phyloP scores from a whole-genome alignment of 2,329 filamentous ascomycete species.

The Nigrospora sphaerica region DNA sequence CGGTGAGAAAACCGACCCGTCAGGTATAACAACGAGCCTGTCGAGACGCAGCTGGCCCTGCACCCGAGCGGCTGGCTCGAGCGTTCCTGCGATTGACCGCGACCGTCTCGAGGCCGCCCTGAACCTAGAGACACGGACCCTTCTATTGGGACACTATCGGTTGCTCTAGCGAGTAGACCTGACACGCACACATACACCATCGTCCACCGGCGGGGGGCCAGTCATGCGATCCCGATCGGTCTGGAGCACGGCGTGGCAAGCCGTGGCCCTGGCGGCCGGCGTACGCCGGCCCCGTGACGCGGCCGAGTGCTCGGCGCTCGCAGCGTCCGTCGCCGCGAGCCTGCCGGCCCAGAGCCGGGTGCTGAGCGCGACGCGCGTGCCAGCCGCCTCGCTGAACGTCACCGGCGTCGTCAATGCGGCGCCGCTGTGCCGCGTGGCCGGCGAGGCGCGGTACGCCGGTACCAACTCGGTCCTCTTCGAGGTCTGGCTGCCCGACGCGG shows the following conservation, averaged over 20 bases:
- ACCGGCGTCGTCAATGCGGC: conserved; percentile 4
- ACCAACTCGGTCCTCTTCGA: conserved; percentile 16
- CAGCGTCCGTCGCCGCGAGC: conserved; percentile 3
- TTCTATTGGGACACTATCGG: no score
- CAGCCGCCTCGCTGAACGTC: conserved; percentile 3
- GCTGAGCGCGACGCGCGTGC: conserved; percentile 7
- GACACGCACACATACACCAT: no score
- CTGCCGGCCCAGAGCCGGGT: background rate
- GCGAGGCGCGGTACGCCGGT: conserved; percentile 7
- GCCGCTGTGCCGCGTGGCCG: conserved; percentile 12
- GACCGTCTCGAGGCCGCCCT: no score
- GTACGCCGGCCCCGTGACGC: conserved; percentile 3
- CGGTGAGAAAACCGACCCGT: no score
- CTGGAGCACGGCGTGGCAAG: background rate
- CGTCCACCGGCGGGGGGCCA: no score
- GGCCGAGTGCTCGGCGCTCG: conserved; percentile 9
- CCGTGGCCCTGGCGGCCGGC: background rate
- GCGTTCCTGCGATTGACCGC: no score
- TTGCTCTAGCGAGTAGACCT: no score
- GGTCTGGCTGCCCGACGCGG: conserved; percentile 12
- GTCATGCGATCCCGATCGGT: no score
- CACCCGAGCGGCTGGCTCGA: no score
- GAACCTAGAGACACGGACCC: no score
- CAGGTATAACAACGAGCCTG: no score
- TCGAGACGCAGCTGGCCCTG: no score